Base-by-base conservation (phyloP, 169 alveolate species). In the Cryptosporidium sp. region DNA sequence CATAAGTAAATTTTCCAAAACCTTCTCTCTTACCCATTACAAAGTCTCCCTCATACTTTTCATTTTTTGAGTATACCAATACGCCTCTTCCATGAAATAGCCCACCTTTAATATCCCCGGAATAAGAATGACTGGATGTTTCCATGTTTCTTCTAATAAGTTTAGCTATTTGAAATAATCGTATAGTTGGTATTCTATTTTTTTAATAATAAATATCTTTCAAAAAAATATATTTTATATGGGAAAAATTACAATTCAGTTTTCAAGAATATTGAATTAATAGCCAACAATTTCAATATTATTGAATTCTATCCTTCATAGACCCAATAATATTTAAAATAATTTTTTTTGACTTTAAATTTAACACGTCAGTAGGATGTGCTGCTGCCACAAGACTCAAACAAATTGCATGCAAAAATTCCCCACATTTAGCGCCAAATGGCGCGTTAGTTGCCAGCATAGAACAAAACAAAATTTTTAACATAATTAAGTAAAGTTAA, bases 11-110 rank as follows among this genome's bases (percentile, higher is more conserved):
- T 60, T 94, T 93, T 0, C 99, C 99, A 21, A 93, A 87, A 0
- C 99, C 99, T 69, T 97, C 98, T 80, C 98, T 91, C 91, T 96
- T 96, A 37, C 99, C 99, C 70, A 92, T 94, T 33, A 95, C 97
- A 87, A 96, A 98, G 60, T 97, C 98, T 3, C 99, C 99, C 85
- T 98, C 99, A 91, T 98, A 98, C 80, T 95, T 94, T 62, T 96
- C 98, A 85, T 95, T 94, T 69, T 96, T 96, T 7, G 95, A 93
- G 91, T 95, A 96, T 75, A 95, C 92, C 87, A 96, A 91, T 9
- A 94, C 93, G 0, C 98, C 98, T 9, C 75, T 68, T 31, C 98
- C 98, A 85, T 96, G 98, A 85, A 96, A 96, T 31, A 96, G 93
- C 31, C 98, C 98, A 69, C 96, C 98, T 86, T 93, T 93, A 39